Conservation (phyloP, 768 basidiomycete genomes). For the Boletus speciosus region DNA sequence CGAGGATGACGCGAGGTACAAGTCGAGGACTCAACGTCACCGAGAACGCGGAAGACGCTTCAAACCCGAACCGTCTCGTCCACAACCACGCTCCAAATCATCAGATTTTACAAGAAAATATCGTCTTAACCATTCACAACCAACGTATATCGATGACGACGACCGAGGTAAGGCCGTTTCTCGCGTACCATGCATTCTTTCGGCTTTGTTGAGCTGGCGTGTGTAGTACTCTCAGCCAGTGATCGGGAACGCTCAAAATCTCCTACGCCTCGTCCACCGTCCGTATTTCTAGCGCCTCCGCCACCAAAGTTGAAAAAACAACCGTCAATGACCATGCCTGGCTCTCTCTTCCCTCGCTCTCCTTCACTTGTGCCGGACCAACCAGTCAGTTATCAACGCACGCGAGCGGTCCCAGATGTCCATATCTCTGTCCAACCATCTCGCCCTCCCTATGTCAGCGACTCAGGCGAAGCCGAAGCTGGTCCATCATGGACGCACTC, state of each 20-base stretch:
- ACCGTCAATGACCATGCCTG: constrained; percentile 69
- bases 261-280: constrained; percentile 9
- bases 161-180: constrained; percentile 20
- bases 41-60: constrained; percentile 8
- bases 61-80: constrained; percentile 7
- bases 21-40: constrained; percentile 3
- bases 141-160: constrained; percentile 3
- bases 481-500: constrained; percentile 15
- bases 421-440: background rate
- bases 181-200: background rate
- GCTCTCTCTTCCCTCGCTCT: constrained; percentile 72
- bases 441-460: background rate
- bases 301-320: constrained; percentile 30
- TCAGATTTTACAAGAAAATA: constrained; percentile 6
- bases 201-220: constrained; percentile 4
- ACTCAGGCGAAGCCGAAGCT: constrained; percentile 6
- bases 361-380: constrained; percentile 55
- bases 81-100: constrained; percentile 23
- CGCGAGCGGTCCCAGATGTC: background rate
- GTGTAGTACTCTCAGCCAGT: constrained; percentile 20
- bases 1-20: constrained; percentile 13
- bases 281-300: constrained; percentile 25
- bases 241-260: constrained; percentile 22
- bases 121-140: background rate
- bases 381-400: background rate